Evolutionary conservation across 495 filamentous ascomycete genomes (phyloP), one percentile per base, ranked within the genome.

Genomic region (Penicillium cataractarum): DNA sequence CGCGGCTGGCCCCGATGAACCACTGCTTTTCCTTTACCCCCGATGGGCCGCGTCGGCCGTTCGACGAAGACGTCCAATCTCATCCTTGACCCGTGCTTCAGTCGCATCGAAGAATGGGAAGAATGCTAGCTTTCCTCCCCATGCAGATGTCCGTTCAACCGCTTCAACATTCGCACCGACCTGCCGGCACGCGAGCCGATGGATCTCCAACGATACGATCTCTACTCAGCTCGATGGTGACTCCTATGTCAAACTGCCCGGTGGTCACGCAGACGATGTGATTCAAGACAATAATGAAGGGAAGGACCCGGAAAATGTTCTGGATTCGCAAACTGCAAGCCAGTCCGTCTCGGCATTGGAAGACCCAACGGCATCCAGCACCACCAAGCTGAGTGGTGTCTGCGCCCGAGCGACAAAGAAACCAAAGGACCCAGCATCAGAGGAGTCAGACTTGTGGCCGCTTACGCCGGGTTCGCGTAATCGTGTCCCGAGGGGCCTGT

Each of bases 11-110:
- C 54, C 74, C 61, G 71, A 74, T 58, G 77, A 81, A 71, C 74
- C 77, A 56, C 71, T 82, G 24, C 73, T 79, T 24, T 82, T 82
- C 59, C 78, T 82, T 37, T 82, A 82, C 57, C 79, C 79, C 58
- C 74, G 70, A 63, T 80, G 75, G 78, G 74, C 70, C 60, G 70
- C 74, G 17, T 67, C 72, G 49, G 56, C 63, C 19, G 35, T 72
- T 13, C 69, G 61, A n/a, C 66, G 69, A 13, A 69, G 65, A 31
- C 68, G 69, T 58, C 57, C 59, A 27, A 54, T 70, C 50, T 60
- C 69, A n/a, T 67, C 70, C 21, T 57, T 67, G 33, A 58, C 62
- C 9, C n/a, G 57, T 15, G 19, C 49, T 42, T 24, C 67, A 31
- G 13, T 57, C 48, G 33, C 55, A 8, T 33, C 55, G 10, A 51